Evolutionary conservation across 2,329 filamentous ascomycete genomes (phyloP), one percentile per base, ranked within the genome.

Genomic region (Coniochaeta sp.): DNA sequence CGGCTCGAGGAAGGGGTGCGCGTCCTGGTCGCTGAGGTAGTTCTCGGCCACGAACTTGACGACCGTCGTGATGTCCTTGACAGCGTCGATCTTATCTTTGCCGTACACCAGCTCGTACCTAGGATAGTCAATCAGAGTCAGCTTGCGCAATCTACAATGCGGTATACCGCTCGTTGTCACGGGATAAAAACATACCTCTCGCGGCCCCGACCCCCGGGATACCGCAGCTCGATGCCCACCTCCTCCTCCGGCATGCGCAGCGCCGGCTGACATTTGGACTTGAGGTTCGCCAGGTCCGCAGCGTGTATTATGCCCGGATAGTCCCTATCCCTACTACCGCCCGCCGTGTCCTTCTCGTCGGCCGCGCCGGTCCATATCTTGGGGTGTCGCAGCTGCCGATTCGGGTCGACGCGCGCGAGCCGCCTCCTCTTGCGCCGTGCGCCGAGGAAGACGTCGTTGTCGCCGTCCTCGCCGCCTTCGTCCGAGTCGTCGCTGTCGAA

Each of bases 51-150:
- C 84, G 54, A 86, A 84, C 63, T 85, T 82, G 60, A 92, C 83
- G 28, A 90, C 85, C 59, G 85, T 79, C 63, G 87, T 81, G 66
- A 91, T 91, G 62, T 91, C 89, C 65, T 88, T 83, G 32, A 89
- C 82, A 44, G 89, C 89, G 67, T 93, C 87, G 64, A 92, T 89
- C 65, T 88, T 88, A 65, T 96, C 90, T 64, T 89, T 88, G 55
- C 90, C 90, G 69, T 85, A 85, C 30, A 93, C 88, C 10, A 95
- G 82, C 67, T 93, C 84, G 69, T 90, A 92, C 66, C 87, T 81
- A 61, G 40, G 42, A 64, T 61, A 58, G 58, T 58, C 59, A 60
- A 59, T 30, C 38, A 57, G 62, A 68, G 58, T 59, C 22, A 63
- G 19, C 55, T 28, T 36, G 57, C 16, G 24, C 57, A 14, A 16